phyloP scores from a whole-genome alignment of 371 early-diverging fungal genomes.

The Nematocida homosporus region DNA sequence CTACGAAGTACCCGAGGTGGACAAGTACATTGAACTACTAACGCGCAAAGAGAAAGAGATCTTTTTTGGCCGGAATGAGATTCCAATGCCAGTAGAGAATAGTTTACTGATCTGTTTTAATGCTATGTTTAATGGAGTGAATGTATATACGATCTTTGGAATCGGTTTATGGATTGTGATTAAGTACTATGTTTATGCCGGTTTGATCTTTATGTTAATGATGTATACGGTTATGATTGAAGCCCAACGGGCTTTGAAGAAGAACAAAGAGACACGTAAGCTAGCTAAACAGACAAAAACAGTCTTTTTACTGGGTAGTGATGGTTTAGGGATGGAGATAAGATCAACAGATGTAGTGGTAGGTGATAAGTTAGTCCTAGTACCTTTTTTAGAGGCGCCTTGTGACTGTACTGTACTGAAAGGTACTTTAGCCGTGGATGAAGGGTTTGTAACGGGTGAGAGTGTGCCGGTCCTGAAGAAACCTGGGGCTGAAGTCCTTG shows the following conservation, averaged over 20 bases:
- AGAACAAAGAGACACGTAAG: slow-evolving; percentile 39
- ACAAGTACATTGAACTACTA: slow-evolving; percentile 2
- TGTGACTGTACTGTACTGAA: slow-evolving; percentile 88
- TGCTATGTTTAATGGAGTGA: slow-evolving; percentile 26
- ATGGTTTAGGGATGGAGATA: slow-evolving; percentile 41
- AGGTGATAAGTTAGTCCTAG: slow-evolving; percentile 61
- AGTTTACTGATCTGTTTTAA: slow-evolving; percentile 45
- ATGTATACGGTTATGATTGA: slow-evolving; percentile 53
- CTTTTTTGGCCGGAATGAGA: slow-evolving; percentile 63
- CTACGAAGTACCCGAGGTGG: slow-evolving; percentile 8
- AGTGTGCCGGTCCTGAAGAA: slow-evolving; percentile 79
- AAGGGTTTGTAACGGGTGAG: slow-evolving; percentile 97
- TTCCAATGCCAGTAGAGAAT: slow-evolving; percentile 1
- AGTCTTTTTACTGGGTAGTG: slow-evolving; percentile 44
- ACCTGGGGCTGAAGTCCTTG: slow-evolving; percentile 34
- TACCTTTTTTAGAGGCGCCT: slow-evolving; percentile 70
- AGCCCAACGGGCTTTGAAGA: slow-evolving; percentile 40
- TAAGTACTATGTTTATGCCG: slow-evolving; percentile 60
- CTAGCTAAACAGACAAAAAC: slow-evolving; percentile 26
- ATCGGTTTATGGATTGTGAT: slow-evolving; percentile 57
- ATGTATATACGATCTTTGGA: slow-evolving; percentile 59
- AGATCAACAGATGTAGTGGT: slow-evolving; percentile 55
- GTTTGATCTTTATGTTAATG: slow-evolving; percentile 56
- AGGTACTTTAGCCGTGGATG: slow-evolving; percentile 93
- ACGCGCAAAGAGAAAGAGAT: slow-evolving; percentile 54